These are phyloP conservation scores for Aspergillus transmontanensis DNA, from an alignment of 2,329 filamentous ascomycete species.

Conservation along the genomic window DNA sequence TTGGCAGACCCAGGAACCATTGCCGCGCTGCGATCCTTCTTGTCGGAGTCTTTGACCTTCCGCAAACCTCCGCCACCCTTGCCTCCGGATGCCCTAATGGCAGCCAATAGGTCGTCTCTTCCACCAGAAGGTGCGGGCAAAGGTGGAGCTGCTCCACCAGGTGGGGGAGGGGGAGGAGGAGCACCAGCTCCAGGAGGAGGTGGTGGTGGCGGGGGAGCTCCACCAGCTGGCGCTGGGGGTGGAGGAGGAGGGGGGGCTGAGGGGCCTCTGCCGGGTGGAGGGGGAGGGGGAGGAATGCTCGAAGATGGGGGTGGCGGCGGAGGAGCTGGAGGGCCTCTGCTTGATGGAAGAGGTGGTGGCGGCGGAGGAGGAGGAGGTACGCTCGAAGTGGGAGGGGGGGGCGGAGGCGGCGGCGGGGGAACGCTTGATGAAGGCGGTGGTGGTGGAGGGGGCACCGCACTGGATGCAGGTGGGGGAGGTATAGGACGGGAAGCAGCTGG, in stretches of 20 bases:
- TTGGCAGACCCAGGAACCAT: slow-evolving; percentile 52
- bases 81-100: slow-evolving; percentile 59
- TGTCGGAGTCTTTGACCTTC: slow-evolving; percentile 50
- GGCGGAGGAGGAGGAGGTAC: slow-evolving; percentile 31
- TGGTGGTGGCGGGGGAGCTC: slow-evolving; percentile 41
- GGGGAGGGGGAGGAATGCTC: slow-evolving; percentile 43
- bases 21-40: slow-evolving; percentile 50
- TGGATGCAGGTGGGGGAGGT: slow-evolving; percentile 30
- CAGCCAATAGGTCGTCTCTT: slow-evolving; percentile 48
- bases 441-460: slow-evolving; percentile 36
- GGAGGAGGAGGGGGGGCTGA: slow-evolving; percentile 15
- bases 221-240: slow-evolving; percentile 48
- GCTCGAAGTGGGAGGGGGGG: slow-evolving; percentile 29
- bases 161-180: slow-evolving; percentile 52
- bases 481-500: slow-evolving; percentile 39
- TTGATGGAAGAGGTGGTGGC: slow-evolving; percentile 40
- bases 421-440: slow-evolving; percentile 42
- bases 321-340: slow-evolving; percentile 32
- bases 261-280: slow-evolving; percentile 23
- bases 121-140: slow-evolving; percentile 42
- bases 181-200: slow-evolving; percentile 38
- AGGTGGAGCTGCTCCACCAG: slow-evolving; percentile 46
- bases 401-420: slow-evolving; percentile 53
- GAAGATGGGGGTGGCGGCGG: slow-evolving; percentile 25
- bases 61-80: slow-evolving; percentile 49